Evolutionary conservation across 2,329 filamentous ascomycete species (phyloP), one percentile per base, ranked within the genome.

Genomic region (Teratosphaeria destructans): DNA sequence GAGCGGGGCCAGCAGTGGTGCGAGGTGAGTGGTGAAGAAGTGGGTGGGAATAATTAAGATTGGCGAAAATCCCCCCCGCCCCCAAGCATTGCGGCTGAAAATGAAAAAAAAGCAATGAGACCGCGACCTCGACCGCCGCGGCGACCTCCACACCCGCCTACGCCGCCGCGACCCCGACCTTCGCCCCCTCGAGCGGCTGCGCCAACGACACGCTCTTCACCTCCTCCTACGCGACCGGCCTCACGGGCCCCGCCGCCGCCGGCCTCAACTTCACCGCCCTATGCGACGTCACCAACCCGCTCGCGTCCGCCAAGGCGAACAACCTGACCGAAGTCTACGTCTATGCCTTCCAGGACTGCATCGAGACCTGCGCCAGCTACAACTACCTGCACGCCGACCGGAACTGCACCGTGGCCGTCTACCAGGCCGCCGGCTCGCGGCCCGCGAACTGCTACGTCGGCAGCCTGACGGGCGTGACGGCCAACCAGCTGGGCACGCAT

Each of bases 261-360:
- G 64, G 63, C 43, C 62, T 68, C 1, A 63, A 64, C n/a, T 74
- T 72, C 62, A 72, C 67, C 14, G 66, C 67, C 56, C 66, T 69
- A 66, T 74, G 72, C 67, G 63, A 69, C 56, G 58, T 68, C 60
- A 56, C 65, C 49, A 68, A 64, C 27, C 71, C 72, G 4, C 61
- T 72, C 8, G 57, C 64, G 6, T 32, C 52, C 10, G 56, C 57
- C 5, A 59, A 62, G 55, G 57, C 64, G n/a, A 58, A 62, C 26
- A 62, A 60, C 12, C 63, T 72, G 47, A 60, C 66, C 4, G 62
- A 68, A 58, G 70, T 68, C 7, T 74, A 67, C 61, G 71, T 72
- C 19, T 74, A 73, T 64, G 68, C 63, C 57, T 71, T 74, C 62
- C 62, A 62, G 61, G 72, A 74, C 59, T 74, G 72, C 64, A 66